A percentile compares a stretch with the other conserved stretches of the same genome.
Conservation (phyloP, 164 flowering plant species). For the Dillenia suffruticosa region DNA sequence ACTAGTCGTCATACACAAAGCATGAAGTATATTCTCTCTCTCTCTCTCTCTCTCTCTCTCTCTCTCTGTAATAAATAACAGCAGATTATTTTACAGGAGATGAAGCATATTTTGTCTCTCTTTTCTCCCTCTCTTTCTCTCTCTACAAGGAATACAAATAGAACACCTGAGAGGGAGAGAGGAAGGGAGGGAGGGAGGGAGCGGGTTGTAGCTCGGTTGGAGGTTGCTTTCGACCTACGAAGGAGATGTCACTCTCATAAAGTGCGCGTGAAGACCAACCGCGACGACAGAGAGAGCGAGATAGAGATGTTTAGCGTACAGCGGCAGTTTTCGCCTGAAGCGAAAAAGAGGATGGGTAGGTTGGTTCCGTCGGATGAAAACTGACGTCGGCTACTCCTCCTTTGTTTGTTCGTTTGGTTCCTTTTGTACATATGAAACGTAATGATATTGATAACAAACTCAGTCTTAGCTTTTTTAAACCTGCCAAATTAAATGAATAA, state of each 20-base stretch:
- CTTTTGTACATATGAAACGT: too few species aligned
- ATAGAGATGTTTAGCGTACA: slow-evolving; percentile 13
- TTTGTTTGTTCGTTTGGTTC: too few species aligned
- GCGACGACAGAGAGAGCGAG: slow-evolving; percentile 1
- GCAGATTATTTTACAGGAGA: neutral
- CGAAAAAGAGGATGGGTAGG: neutral
- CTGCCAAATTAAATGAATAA: too few species aligned
- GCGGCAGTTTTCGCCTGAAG: slow-evolving; percentile 9
- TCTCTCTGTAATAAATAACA: too few species aligned
- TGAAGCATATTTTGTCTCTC: neutral
- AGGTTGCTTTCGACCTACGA: slow-evolving; percentile 15
- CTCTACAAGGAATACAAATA: neutral
- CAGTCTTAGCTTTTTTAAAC: too few species aligned
- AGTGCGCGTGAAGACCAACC: neutral
- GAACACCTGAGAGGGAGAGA: neutral
- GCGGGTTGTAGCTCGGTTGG: neutral
- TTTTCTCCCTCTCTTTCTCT: neutral
- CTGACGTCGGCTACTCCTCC: too few species aligned
- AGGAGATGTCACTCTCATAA: neutral
- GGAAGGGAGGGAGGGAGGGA: too few species aligned
- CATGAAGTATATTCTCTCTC: too few species aligned
- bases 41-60: too few species aligned
- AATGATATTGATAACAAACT: too few species aligned
- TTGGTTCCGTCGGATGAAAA: too few species aligned
- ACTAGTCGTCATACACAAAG: too few species aligned